Conservation (phyloP, 169 alveolate species). For the Neospora caninum region DNA sequence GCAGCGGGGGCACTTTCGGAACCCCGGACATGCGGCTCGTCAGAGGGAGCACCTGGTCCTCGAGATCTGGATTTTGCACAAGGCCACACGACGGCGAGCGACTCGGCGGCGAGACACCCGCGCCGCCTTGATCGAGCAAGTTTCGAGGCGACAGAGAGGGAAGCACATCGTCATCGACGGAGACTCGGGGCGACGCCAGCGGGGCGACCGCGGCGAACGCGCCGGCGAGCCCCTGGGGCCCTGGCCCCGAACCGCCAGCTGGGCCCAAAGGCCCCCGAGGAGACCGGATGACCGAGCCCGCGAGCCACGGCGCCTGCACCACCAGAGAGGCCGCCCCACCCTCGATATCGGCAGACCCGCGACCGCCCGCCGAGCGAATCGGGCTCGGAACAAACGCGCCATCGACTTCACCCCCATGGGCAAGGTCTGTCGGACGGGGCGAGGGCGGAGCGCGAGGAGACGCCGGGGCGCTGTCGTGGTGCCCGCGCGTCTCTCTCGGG, state of each 20-base stretch:
- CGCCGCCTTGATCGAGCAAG: neutral
- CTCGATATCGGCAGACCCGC: neutral
- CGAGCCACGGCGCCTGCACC: neutral
- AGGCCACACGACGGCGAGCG: neutral
- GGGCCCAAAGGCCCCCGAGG: neutral
- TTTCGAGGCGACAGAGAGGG: neutral
- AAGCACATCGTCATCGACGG: neutral
- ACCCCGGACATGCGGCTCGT: constrained; percentile 18
- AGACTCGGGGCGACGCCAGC: neutral
- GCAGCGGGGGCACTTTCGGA: constrained; percentile 32
- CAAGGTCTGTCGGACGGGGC: neutral
- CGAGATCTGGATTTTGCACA: neutral
- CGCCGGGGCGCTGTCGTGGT: neutral
- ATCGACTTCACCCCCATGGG: neutral
- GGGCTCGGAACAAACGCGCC: too few relatives aligned
- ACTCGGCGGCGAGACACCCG: neutral
- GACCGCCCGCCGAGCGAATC: neutral
- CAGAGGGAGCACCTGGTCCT: neutral
- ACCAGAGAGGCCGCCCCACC: neutral
- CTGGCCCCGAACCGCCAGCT: neutral
- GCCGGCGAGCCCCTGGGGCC: neutral
- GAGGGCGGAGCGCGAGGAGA: neutral
- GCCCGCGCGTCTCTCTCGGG: neutral
- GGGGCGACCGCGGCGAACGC: neutral
- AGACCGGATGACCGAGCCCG: neutral